A percentile compares a stretch with the other conserved stretches of the same genome.
phyloP scores from a whole-genome alignment of 768 basidiomycete species.

The Phanerochaete carnosa region DNA sequence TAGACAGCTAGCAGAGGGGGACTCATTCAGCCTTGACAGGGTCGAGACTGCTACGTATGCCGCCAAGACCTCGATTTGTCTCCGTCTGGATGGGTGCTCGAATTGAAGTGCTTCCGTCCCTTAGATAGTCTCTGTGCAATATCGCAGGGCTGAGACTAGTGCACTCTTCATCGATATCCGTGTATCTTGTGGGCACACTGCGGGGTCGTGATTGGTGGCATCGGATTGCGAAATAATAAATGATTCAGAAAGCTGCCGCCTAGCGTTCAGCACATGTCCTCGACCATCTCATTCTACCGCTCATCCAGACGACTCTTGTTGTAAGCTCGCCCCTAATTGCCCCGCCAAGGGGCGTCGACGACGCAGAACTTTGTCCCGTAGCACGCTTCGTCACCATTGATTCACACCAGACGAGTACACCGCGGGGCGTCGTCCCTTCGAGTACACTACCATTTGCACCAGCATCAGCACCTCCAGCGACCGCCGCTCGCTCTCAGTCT shows the following conservation, averaged over 20 bases:
- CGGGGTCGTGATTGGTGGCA: not conserved
- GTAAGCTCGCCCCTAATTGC: not conserved
- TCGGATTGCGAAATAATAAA: slow-evolving; percentile 7
- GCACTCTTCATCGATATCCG: slow-evolving; percentile 3
- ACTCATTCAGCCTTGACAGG: not conserved
- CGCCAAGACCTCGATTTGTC: not conserved
- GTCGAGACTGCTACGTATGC: not conserved
- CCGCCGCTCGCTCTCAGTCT: not conserved
- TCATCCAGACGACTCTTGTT: not conserved
- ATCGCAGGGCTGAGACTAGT: not conserved
- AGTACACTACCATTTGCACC: slow-evolving; percentile 35
- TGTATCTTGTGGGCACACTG: not conserved
- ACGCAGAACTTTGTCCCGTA: slow-evolving; percentile 4
- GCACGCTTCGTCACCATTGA: slow-evolving; percentile 53
- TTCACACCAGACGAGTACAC: slow-evolving; percentile 53
- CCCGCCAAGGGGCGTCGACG: slow-evolving; percentile 5
- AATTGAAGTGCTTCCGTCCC: not conserved
- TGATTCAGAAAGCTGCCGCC: not conserved
- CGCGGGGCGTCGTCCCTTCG: slow-evolving; percentile 50
- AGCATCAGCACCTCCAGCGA: slow-evolving; percentile 42
- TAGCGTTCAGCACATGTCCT: slow-evolving; percentile 1
- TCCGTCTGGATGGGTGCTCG: not conserved
- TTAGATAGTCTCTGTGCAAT: not conserved
- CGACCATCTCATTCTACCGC: slow-evolving; percentile 13
- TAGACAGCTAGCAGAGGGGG: not conserved